Evolutionary conservation across 495 filamentous ascomycete species (phyloP), one percentile per base, ranked within the genome.

Genomic region (Penicillium coffeae): DNA sequence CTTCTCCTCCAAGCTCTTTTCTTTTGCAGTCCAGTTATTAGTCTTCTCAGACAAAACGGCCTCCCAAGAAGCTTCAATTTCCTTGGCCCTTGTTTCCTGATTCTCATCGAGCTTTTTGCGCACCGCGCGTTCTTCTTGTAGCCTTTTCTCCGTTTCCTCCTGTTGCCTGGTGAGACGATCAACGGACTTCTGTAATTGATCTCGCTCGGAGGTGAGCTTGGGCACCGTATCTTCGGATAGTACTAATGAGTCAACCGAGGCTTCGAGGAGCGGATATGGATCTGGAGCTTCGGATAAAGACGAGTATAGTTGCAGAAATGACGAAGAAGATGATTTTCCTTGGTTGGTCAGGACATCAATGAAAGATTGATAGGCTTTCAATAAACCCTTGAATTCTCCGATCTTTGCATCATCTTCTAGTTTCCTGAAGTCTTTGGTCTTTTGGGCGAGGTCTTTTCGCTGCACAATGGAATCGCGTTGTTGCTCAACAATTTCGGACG

Each of bases 371-470:
- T 99, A 99, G 13, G 92, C 90, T 74, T 95, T 97, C 19, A 99
- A 70, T 34, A 99, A 72, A 25, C 82, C 78, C 71, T 97, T 97
- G 69, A 89, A 84, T 60, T 99, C 94, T 1, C 71, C 71, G 15
- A 96, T 74, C 67, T 96, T 97, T 32, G 80, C 82, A 9, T 88
- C 77, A 73, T 99, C 94, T 46, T 97, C 93, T 2, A 95, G 78
- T 65, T 96, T 99, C 52, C 90, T 74, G 57, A 95, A 99, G 64
- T 97, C 93, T 63, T 97, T 99, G 2, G 93, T 99, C 73, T 96
- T 97, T 67, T 96, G 91, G 13, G 93, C 93, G 14, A 99, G 78
- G 44, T 99, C 93, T 60, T 99, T 99, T 38, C 93, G 81, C 62
- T 96, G 91, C 12, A 95, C 83, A 8, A 96, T 83, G 15, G 90